Conservation (phyloP, 2,329 filamentous ascomycete genomes). For the Apiospora rasikravindrae region DNA sequence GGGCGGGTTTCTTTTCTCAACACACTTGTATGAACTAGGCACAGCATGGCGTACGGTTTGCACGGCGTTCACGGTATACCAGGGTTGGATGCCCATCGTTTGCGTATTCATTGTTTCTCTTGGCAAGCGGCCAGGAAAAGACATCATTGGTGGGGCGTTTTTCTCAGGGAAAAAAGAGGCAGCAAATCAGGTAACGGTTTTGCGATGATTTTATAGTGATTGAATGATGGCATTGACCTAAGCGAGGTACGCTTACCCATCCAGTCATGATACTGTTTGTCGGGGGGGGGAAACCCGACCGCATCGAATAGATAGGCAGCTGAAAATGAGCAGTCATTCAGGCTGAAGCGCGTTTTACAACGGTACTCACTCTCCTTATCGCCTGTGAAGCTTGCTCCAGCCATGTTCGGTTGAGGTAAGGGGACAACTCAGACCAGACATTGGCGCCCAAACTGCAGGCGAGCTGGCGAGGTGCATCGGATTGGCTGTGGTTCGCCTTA, state of each 20-base stretch:
- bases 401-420: neutral
- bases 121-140: neutral
- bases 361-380: neutral
- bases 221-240: neutral
- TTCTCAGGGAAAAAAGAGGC: neutral
- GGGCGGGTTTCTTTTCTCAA: neutral
- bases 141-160: slow-evolving; percentile 16
- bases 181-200: neutral
- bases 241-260: neutral
- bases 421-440: slow-evolving; percentile 1
- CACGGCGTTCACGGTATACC: slow-evolving; percentile 19
- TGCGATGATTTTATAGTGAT: neutral
- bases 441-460: slow-evolving; percentile 10
- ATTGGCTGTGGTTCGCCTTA: neutral
- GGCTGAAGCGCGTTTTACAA: neutral
- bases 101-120: neutral
- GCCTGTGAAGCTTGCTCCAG: neutral
- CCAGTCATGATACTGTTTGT: neutral
- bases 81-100: slow-evolving; percentile 11
- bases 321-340: neutral
- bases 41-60: slow-evolving; percentile 13
- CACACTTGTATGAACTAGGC: neutral
- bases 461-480: neutral
- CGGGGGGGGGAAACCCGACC: neutral
- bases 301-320: neutral